Evolutionary conservation across 2,329 filamentous ascomycete species (phyloP).

Genomic region (Colletotrichum sp.): DNA sequence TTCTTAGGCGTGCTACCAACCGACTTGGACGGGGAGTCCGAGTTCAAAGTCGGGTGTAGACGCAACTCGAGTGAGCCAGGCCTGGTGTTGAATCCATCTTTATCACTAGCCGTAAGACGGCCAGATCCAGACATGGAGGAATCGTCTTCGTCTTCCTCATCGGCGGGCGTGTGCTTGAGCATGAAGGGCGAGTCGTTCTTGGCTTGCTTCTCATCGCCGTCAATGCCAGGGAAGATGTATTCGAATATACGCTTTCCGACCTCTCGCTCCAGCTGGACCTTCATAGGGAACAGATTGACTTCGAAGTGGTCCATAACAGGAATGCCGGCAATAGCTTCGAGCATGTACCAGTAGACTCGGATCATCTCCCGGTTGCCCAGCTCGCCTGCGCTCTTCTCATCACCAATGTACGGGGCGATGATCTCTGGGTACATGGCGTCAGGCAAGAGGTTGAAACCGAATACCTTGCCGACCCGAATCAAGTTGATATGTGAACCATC

Average conservation of each 20-base stretch:
- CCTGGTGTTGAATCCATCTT: slow-evolving; percentile 61
- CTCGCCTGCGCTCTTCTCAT: slow-evolving; percentile 57
- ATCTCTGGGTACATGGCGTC: slow-evolving; percentile 96
- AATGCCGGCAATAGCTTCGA: slow-evolving; percentile 97
- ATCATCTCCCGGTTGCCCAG: slow-evolving; percentile 81
- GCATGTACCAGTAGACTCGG: slow-evolving; percentile 95
- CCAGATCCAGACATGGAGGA: slow-evolving; percentile 44
- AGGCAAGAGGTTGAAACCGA: slow-evolving; percentile 87
- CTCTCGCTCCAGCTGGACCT: slow-evolving; percentile 91
- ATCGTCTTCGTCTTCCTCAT: slow-evolving; percentile 55
- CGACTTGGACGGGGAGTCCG: slow-evolving; percentile 44
- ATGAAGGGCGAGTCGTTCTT: slow-evolving; percentile 68
- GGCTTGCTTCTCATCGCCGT: slow-evolving; percentile 53
- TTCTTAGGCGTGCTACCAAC: slow-evolving; percentile 45
- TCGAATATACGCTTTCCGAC: slow-evolving; percentile 93
- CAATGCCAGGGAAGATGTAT: slow-evolving; percentile 92
- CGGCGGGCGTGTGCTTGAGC: slow-evolving; percentile 49
- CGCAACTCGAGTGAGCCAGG: slow-evolving; percentile 81
- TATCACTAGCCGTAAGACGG: slow-evolving; percentile 44
- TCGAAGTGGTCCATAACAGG: slow-evolving; percentile 97
- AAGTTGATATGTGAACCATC: slow-evolving; percentile 96
- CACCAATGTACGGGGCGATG: slow-evolving; percentile 86
- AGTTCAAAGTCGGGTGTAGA: slow-evolving; percentile 80
- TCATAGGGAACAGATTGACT: slow-evolving; percentile 90
- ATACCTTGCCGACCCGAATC: slow-evolving; percentile 85